Evolutionary conservation across 2,329 filamentous ascomycete genomes (phyloP).

Genomic region (Paraphaeosphaeria minitans): DNA sequence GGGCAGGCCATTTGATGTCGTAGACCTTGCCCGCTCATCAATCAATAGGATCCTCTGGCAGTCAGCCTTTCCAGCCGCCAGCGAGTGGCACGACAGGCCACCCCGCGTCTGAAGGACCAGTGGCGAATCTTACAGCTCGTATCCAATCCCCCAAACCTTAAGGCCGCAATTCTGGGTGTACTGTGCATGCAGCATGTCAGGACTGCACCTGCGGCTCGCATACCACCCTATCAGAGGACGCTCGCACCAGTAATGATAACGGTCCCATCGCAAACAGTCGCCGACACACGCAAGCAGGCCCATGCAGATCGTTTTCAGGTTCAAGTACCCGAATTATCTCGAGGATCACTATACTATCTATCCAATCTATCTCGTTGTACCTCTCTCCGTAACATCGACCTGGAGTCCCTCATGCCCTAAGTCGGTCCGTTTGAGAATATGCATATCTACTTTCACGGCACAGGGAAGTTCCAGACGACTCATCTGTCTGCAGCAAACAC

Average conservation of each 20-base stretch:
- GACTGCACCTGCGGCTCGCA: not conserved
- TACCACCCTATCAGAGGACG: not conserved
- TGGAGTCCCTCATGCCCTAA: conserved; percentile 11
- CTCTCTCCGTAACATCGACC: not conserved
- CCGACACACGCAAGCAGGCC: conserved; percentile 13
- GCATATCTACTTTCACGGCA: conserved; percentile 7
- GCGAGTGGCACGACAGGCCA: not conserved
- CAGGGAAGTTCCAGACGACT: conserved; percentile 13
- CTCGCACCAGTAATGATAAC: not conserved
- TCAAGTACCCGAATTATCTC: conserved; percentile 12
- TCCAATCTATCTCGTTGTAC: not conserved
- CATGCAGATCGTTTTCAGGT: conserved; percentile 19
- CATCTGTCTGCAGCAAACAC: conserved; percentile 3
- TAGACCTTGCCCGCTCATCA: not conserved
- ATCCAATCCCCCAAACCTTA: not conserved
- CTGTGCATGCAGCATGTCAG: not conserved
- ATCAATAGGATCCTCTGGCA: not conserved
- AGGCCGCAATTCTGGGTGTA: not conserved
- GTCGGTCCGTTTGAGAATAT: conserved; percentile 21
- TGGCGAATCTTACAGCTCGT: not conserved
- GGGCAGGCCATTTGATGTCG: not conserved
- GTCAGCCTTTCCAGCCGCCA: not conserved
- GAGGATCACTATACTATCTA: conserved; percentile 1
- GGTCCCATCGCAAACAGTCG: not conserved
- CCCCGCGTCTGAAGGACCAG: not conserved